phyloP scores from a whole-genome alignment of 169 alveolate genomes.

The Plasmodium vivax region DNA sequence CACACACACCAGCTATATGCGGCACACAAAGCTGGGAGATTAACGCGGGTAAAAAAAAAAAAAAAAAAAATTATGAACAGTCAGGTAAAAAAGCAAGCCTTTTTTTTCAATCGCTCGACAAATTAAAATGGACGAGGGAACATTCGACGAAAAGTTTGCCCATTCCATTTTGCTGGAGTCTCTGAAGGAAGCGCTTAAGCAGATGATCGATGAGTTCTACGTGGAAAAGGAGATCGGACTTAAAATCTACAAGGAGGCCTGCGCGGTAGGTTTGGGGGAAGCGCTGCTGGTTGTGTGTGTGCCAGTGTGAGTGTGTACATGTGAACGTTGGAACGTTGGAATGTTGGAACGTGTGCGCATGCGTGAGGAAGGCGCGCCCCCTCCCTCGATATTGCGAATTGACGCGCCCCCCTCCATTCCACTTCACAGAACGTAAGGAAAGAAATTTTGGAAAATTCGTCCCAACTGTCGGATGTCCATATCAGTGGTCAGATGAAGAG shows the following conservation, averaged over 20 bases:
- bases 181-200: conserved; percentile 68
- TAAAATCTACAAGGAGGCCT: conserved; percentile 64
- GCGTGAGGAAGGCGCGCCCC: background rate
- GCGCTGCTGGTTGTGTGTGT: background rate
- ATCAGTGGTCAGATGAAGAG: conserved; percentile 58
- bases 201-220: conserved; percentile 69
- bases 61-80: conserved; percentile 17
- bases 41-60: background rate
- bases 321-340: background rate
- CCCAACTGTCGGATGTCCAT: conserved; percentile 58
- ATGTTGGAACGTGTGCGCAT: background rate
- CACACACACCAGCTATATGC: too few species aligned
- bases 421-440: conserved; percentile 50
- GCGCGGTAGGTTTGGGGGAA: conserved; percentile 31
- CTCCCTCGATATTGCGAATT: background rate
- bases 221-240: conserved; percentile 64
- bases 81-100: background rate
- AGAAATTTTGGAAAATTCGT: conserved; percentile 59
- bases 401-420: background rate
- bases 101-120: background rate
- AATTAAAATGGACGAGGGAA: conserved; percentile 47
- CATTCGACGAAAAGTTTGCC: conserved; percentile 38
- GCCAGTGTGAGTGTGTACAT: background rate
- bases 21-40: too few species aligned
- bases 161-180: conserved; percentile 63